Conservation (phyloP, 2,329 filamentous ascomycete species). For the Hymenoscyphus fructigenus region DNA sequence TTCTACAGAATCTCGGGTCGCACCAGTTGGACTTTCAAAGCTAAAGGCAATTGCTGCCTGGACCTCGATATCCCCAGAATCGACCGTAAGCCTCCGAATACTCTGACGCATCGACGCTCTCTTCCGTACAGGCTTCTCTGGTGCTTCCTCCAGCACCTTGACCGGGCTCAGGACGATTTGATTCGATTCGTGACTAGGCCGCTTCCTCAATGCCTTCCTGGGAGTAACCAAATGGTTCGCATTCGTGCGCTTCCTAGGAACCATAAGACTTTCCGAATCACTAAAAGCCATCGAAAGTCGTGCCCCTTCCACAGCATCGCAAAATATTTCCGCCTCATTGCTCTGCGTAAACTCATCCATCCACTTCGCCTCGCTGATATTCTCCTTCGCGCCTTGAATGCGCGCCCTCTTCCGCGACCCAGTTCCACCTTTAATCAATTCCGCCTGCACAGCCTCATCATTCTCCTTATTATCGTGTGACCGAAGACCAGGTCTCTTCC, state of each 20-base stretch:
- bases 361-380: slow-evolving; percentile 38
- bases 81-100: slow-evolving; percentile 18
- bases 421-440: slow-evolving; percentile 38
- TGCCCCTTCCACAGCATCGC: slow-evolving; percentile 10
- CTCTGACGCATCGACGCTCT: slow-evolving; percentile 30
- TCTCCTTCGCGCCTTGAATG: slow-evolving; percentile 33
- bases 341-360: slow-evolving; percentile 16
- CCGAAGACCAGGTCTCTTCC: slow-evolving; percentile 30
- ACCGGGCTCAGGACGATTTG: slow-evolving; percentile 7
- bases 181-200: slow-evolving; percentile 4
- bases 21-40: background rate
- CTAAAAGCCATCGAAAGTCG: slow-evolving; percentile 4
- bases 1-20: background rate
- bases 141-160: slow-evolving; percentile 7
- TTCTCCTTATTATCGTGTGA: slow-evolving; percentile 27
- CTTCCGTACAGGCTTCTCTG: slow-evolving; percentile 18
- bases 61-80: slow-evolving; percentile 9
- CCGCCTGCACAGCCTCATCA: slow-evolving; percentile 27
- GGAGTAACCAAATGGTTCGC: slow-evolving; percentile 36
- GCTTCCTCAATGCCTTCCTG: slow-evolving; percentile 29
- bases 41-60: background rate
- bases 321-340: background rate
- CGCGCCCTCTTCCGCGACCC: slow-evolving; percentile 40
- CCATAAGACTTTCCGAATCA: slow-evolving; percentile 23
- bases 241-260: slow-evolving; percentile 37